Base-by-base conservation (phyloP, 2,329 filamentous ascomycete species). In the Curvularia hawaiiensis region DNA sequence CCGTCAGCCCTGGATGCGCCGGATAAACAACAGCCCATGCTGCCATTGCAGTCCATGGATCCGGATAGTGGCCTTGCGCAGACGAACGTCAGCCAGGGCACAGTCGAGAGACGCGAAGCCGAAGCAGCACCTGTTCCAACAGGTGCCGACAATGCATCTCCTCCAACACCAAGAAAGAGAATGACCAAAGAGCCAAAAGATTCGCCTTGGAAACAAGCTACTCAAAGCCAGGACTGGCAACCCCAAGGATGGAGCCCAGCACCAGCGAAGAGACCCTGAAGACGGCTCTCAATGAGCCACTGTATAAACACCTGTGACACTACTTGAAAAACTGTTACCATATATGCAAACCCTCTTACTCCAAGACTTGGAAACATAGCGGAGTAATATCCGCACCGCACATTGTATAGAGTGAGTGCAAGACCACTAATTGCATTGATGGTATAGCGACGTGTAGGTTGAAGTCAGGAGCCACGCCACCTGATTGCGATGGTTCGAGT, bases 1-100 rank as follows among this genome's bases (percentile, higher is more conserved):
- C 81, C 84, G 1, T 85, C 83, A 4, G 84, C 80, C 57, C 79
- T 88, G 38, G 85, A 88, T 66, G 79, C 79, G 52, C 85, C 85
- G 1, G 76, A 80, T 41, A 78, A 77, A 38, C 78, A 81, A 54
- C 80, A 83, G 56, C 77, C 80, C 3, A 64, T 69, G n/a, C 79
- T 80, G 41, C 77, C 80, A 40, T 76, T 80, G 12, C 74, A 77
- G 38, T 74, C 78, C 22, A 75, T 75, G 52, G 79, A 82, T 53
- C 71, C 76, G 5, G 75, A 75, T 30, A 71, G 73, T 4, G 76
- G 80, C 51, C 69, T 74, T 24, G 50, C 68, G 18, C 71, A 75
- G 54, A 69, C 68, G 38, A 70, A 74, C 56, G 63, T 66, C 1
- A 69, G 72, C 26, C 67, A 73, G 10, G 75, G 78, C 51, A 68